phyloP scores from a whole-genome alignment of 768 basidiomycete species.

The Mycena polygramma region DNA sequence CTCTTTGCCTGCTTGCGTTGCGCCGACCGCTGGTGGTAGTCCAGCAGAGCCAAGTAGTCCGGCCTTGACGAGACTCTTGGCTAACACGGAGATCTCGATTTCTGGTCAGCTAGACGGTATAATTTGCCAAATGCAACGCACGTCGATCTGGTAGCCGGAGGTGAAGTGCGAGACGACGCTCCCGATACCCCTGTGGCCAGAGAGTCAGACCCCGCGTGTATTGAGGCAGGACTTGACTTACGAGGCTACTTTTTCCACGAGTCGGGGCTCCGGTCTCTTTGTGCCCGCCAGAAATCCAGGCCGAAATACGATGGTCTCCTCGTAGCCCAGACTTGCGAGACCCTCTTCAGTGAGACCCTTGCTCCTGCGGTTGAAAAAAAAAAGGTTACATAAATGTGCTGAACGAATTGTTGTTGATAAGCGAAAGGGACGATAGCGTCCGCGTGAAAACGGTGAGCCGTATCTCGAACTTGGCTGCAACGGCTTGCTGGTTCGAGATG shows the following conservation, averaged over 20 bases:
- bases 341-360: conserved; percentile 83
- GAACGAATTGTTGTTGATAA: not conserved
- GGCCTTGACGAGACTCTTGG: conserved; percentile 65
- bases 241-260: conserved; percentile 58
- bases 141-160: conserved; percentile 59
- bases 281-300: conserved; percentile 68
- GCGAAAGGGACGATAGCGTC: no score
- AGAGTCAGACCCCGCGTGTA: not conserved
- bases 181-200: conserved; percentile 50
- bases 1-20: conserved; percentile 55
- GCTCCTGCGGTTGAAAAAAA: conserved; percentile 67
- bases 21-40: conserved; percentile 59
- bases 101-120: not conserved
- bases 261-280: conserved; percentile 55
- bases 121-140: conserved; percentile 33
- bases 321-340: conserved; percentile 76
- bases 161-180: conserved; percentile 54
- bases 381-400: not conserved
- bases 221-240: conserved; percentile 38
- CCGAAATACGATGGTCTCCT: conserved; percentile 78
- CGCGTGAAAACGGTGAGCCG: no score
- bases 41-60: conserved; percentile 66
- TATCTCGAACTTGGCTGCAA: no score
- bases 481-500: no score
- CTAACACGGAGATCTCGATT: conserved; percentile 64